These are phyloP conservation scores for Athelia sp. DNA, from an alignment of 1,284 basidiomycete genomes.

Conservation along the genomic window DNA sequence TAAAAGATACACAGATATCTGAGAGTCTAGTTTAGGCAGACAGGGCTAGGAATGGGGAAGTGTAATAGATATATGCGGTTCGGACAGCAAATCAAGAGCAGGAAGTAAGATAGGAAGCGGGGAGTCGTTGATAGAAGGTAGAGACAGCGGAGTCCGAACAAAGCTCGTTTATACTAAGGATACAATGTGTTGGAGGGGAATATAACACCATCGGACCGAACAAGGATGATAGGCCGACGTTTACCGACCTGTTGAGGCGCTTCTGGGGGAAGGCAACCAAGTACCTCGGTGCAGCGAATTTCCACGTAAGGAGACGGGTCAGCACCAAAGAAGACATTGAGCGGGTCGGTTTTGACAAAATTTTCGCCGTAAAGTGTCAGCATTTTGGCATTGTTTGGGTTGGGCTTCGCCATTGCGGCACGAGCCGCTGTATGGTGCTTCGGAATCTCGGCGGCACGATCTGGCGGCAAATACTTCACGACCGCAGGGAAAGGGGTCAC, in stretches of 20 bases:
- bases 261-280: constrained; percentile 72
- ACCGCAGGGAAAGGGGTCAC: constrained; percentile 84
- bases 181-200: constrained; percentile 87
- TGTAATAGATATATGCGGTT: constrained; percentile 1
- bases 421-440: constrained; percentile 64
- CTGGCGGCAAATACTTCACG: constrained; percentile 82
- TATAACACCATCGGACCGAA: constrained; percentile 86
- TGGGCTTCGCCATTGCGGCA: constrained; percentile 65
- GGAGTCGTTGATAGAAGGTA: neutral
- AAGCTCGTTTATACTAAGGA: constrained; percentile 41
- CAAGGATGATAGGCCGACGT: constrained; percentile 77
- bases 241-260: constrained; percentile 53
- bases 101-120: neutral
- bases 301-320: constrained; percentile 85
- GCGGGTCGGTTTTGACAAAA: constrained; percentile 74
- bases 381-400: constrained; percentile 68
- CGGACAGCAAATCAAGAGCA: constrained; percentile 5
- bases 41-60: neutral
- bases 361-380: constrained; percentile 88
- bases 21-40: neutral
- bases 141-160: neutral
- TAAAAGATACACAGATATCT: too few species aligned
- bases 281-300: constrained; percentile 85
- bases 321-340: constrained; percentile 84
- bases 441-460: constrained; percentile 70